A percentile compares a stretch with the other conserved stretches of the same genome.
Evolutionary conservation across 139 green algal genomes (phyloP).

Genomic region (Spirogloea muscicola): DNA sequence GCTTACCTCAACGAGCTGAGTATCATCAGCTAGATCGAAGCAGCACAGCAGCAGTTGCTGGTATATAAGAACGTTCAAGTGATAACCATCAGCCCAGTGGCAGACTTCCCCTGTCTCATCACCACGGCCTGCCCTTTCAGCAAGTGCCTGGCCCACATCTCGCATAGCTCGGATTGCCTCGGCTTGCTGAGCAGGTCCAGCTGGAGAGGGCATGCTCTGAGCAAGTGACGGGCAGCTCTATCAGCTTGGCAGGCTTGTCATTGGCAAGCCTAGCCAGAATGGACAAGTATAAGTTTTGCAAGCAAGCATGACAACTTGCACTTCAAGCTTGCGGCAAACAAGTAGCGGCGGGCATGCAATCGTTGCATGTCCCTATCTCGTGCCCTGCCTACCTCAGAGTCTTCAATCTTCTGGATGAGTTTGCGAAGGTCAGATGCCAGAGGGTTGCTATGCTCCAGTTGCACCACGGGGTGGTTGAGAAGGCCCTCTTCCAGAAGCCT

Average conservation of each 20-base stretch:
- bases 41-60: slow-evolving; percentile 6
- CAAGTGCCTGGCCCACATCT: not conserved
- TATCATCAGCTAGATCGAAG: not conserved
- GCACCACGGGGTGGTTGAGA: slow-evolving; percentile 5
- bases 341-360: not conserved
- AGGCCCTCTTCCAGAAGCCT: slow-evolving; percentile 15
- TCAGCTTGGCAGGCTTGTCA: too few species aligned
- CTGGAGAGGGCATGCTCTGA: too few species aligned
- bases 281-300: too few species aligned
- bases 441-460: not conserved
- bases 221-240: too few species aligned
- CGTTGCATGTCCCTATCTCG: too few species aligned
- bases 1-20: too few species aligned
- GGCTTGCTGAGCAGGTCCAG: too few species aligned
- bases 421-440: not conserved
- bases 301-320: too few species aligned
- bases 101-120: not conserved
- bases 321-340: not conserved
- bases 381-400: too few species aligned
- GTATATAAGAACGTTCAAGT: slow-evolving; percentile 25
- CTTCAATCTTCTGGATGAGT: too few species aligned
- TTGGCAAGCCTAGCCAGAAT: too few species aligned
- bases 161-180: not conserved
- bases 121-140: not conserved
- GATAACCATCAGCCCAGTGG: slow-evolving; percentile 21